A percentile compares a stretch with the other conserved stretches of the same genome.
These are phyloP conservation scores for Scutellaria baicalensis DNA, from an alignment of 257 asterid genomes.

Conservation along the genomic window DNA sequence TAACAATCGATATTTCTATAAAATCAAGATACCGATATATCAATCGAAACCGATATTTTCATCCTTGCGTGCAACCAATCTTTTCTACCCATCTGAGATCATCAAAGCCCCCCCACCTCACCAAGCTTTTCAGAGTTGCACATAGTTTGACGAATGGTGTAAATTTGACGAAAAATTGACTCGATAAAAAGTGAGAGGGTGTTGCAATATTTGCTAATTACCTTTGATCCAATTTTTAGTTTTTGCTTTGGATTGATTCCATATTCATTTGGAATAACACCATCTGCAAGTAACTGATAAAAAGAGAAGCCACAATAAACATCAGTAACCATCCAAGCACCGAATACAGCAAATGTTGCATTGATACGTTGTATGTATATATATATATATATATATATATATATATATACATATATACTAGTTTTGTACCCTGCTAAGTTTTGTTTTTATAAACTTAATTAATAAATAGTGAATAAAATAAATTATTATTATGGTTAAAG, in stretches of 20 bases:
- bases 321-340: not conserved
- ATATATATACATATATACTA: no score
- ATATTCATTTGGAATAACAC: constrained; percentile 98
- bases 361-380: no score
- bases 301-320: constrained; percentile 15
- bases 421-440: no score
- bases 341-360: not conserved
- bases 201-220: constrained; percentile 13
- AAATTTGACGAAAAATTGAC: no score
- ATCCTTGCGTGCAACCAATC: not conserved
- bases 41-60: no score
- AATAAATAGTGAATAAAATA: no score
- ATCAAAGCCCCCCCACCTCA: not conserved
- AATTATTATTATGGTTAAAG: no score
- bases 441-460: no score
- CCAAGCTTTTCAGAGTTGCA: not conserved
- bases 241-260: constrained; percentile 95
- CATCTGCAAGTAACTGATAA: constrained; percentile 91
- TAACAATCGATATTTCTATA: no score
- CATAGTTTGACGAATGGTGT: not conserved
- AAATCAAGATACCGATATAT: no score
- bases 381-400: no score
- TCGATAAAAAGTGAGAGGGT: not conserved
- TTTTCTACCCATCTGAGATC: not conserved
- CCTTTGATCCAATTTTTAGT: constrained; percentile 94